Base-by-base conservation (phyloP, 768 basidiomycete genomes). In the Boletus sensibilis region DNA sequence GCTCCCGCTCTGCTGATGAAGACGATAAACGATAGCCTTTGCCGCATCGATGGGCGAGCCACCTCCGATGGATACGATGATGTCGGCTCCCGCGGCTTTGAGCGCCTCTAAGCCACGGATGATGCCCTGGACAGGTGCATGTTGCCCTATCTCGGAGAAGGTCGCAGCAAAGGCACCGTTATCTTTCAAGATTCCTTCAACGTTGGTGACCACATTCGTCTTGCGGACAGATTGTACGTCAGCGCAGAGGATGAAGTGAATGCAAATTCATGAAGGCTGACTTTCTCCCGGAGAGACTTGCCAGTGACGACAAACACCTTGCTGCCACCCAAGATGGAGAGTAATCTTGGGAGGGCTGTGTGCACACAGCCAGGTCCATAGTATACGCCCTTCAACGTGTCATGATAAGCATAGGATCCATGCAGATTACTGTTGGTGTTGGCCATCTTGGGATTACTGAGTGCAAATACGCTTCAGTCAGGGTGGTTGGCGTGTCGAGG, bases 1-100 rank as follows among this genome's bases (percentile, higher is more conserved):
- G 1, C 80, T 82, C 2, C 82, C 83, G 3, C 62, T 70, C 57
- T 85, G 81, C 56, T 85, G 71, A 60, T 87, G 83, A 33, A 85
- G 72, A 49, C 81, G 78, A 67, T 84, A 86, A 9, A 87, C 67
- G 29, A 92, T 86, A 0, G 84, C 84, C 67, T 93, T 92, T 21
- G 87, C 75, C 2, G 86, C 88, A 67, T 92, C 91, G 55, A 92
- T 77, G 13, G 90, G 88, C 1, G 89, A 91, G 47, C 90, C 91
- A 23, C 91, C 90, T 3, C 91, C 91, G 41, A 92, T 77, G 27
- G 87, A 75, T 38, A 93, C 80, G 60, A 92, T 82, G 21, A 85
- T 77, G 65, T 91, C 85, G 56, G 87, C 87, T 12, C 77, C 77
- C 23, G 78, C 71, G 11, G 82, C 77, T 43, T 76, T 80, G 74